These are phyloP conservation scores for Colletotrichum lindemuthianum DNA, from an alignment of 2,329 filamentous ascomycete species.

Conservation along the genomic window DNA sequence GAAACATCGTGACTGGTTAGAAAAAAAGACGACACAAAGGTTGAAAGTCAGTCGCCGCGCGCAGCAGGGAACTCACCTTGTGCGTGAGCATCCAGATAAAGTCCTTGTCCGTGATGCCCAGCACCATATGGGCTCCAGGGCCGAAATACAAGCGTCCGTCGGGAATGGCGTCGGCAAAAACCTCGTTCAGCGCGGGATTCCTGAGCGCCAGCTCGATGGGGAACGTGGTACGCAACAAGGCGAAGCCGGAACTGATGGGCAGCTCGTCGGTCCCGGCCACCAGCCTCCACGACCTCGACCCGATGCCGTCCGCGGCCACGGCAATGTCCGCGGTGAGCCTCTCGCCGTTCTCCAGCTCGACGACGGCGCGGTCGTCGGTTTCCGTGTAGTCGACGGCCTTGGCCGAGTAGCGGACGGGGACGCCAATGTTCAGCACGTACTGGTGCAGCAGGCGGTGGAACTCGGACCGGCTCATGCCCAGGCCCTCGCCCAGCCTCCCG, in stretches of 20 bases:
- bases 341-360: constrained; percentile 1
- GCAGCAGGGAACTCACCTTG: not conserved
- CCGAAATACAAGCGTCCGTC: not conserved
- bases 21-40: too few relatives aligned
- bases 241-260: constrained; percentile 4
- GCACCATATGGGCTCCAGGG: not conserved
- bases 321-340: constrained; percentile 5
- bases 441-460: constrained; percentile 9
- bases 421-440: constrained; percentile 1
- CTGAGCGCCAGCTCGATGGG: constrained; percentile 1
- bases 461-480: constrained; percentile 12
- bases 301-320: constrained; percentile 19
- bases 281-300: constrained; percentile 4
- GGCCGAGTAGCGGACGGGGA: not conserved
- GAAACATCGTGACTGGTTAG: not conserved
- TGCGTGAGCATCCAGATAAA: constrained; percentile 15
- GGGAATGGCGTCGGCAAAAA: not conserved
- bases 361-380: not conserved
- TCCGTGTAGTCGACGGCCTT: constrained; percentile 14
- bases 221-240: constrained; percentile 6
- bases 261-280: not conserved
- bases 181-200: not conserved
- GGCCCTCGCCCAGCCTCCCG: not conserved
- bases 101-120: constrained; percentile 1
- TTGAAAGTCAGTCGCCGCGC: too few relatives aligned